These are phyloP conservation scores for Schwanniomyces etchellsii DNA, from an alignment of 1,139 yeast genomes.

Conservation along the genomic window DNA sequence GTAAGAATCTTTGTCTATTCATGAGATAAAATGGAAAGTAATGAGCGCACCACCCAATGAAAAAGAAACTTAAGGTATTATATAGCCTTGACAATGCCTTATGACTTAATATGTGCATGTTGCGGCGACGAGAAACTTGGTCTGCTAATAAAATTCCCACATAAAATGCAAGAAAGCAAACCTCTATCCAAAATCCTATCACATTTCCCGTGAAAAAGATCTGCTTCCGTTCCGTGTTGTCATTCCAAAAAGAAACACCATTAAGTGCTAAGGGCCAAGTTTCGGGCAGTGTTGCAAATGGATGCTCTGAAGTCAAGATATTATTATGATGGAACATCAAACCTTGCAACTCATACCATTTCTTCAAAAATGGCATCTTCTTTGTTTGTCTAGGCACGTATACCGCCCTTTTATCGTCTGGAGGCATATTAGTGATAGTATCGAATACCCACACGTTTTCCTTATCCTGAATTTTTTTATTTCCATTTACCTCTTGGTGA, in stretches of 20 bases:
- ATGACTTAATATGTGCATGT: conserved; percentile 50
- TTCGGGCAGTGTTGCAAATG: conserved; percentile 91
- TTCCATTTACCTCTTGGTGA: conserved; percentile 94
- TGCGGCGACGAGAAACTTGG: conserved; percentile 72
- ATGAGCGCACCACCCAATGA: conserved; percentile 83
- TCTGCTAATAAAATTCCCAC: conserved; percentile 64
- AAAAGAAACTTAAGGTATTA: conserved; percentile 78
- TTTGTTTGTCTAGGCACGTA: conserved; percentile 56
- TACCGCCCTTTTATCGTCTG: conserved; percentile 53
- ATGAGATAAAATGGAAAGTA: conserved; percentile 87
- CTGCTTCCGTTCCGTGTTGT: conserved; percentile 57
- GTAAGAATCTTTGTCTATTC: conserved; percentile 91
- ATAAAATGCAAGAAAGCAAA: conserved; percentile 59
- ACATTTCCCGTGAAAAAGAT: conserved; percentile 87
- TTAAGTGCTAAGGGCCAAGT: conserved; percentile 90
- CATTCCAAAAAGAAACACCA: conserved; percentile 97
- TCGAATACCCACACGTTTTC: conserved; percentile 76
- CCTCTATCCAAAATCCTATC: conserved; percentile 89
- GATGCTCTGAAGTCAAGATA: conserved; percentile 81
- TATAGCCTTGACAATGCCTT: conserved; percentile 69
- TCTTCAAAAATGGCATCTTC: conserved; percentile 65
- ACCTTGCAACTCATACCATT: conserved; percentile 85
- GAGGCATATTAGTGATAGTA: conserved; percentile 52
- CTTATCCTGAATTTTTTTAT: conserved; percentile 66
- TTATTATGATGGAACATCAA: conserved; percentile 93